These are phyloP conservation scores for Calonectria ilicicola DNA, from an alignment of 2,329 filamentous ascomycete species.

Conservation along the genomic window DNA sequence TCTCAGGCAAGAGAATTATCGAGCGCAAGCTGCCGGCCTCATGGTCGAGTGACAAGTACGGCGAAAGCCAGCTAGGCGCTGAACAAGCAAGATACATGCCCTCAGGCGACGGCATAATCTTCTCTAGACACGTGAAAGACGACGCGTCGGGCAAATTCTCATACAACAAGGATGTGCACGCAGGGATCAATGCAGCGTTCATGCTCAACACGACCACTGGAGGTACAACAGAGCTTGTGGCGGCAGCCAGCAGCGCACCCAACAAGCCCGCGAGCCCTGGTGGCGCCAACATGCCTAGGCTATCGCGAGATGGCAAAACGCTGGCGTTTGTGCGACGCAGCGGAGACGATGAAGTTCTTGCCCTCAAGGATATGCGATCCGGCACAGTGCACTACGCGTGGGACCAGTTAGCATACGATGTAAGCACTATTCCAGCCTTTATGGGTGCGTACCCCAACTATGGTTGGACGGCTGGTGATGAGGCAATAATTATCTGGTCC, in stretches of 20 bases:
- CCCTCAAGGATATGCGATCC: neutral
- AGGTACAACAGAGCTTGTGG: neutral
- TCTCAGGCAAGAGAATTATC: neutral
- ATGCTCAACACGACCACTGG: neutral
- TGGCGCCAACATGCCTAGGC: neutral
- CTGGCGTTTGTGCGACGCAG: neutral
- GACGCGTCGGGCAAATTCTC: neutral
- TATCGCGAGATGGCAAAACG: neutral
- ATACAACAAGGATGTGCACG: slow-evolving; percentile 6
- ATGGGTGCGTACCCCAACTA: slow-evolving; percentile 7
- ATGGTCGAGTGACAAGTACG: neutral
- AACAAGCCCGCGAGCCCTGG: slow-evolving; percentile 3
- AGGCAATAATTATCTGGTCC: neutral
- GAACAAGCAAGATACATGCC: neutral
- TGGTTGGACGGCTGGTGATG: neutral
- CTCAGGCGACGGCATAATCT: neutral
- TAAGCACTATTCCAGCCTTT: slow-evolving; percentile 1
- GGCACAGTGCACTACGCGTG: neutral
- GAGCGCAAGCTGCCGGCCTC: neutral
- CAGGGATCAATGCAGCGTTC: neutral
- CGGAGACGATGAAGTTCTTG: neutral
- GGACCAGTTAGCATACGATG: neutral
- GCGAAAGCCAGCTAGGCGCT: neutral
- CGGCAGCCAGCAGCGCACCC: neutral
- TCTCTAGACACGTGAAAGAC: neutral